These are phyloP conservation scores for Backusella australiensis DNA, from an alignment of 192 early-diverging fungal genomes.

Conservation along the genomic window DNA sequence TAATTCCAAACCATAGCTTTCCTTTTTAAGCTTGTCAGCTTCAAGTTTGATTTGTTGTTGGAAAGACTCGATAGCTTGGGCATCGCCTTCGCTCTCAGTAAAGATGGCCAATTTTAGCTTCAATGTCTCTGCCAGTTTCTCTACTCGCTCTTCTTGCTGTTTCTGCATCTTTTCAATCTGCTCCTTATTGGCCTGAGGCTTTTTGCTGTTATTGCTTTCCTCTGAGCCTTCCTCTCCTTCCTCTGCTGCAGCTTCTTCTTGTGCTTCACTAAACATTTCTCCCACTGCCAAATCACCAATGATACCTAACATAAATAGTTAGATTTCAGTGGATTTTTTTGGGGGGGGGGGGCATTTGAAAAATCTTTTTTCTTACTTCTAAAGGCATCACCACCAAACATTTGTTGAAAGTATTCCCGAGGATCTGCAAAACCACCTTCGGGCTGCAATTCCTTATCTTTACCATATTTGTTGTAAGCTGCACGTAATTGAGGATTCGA, in stretches of 20 bases:
- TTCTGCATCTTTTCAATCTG: constrained; percentile 49
- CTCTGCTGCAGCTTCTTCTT: constrained; percentile 25
- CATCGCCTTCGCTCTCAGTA: constrained; percentile 46
- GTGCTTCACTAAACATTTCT: constrained; percentile 30
- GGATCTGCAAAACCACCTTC: constrained; percentile 63
- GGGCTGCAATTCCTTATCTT: constrained; percentile 49
- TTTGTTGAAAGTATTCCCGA: constrained; percentile 79
- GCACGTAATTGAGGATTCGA: constrained; percentile 76
- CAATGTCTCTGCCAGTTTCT: constrained; percentile 53
- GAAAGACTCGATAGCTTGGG: constrained; percentile 39
- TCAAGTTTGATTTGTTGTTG: constrained; percentile 62
- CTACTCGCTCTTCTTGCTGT: constrained; percentile 59
- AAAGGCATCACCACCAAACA: constrained; percentile 88
- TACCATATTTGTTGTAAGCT: constrained; percentile 82
- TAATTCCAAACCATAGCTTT: constrained; percentile 83
- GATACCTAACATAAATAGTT: constrained; percentile 42
- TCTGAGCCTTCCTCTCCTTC: constrained; percentile 42
- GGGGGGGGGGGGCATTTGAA: constrained; percentile 9
- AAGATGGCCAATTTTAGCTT: constrained; percentile 62
- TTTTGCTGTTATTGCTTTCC: constrained; percentile 38
- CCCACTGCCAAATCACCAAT: constrained; percentile 90
- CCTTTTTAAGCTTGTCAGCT: constrained; percentile 73
- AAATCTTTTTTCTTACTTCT: constrained; percentile 16
- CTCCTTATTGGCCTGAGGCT: constrained; percentile 42
- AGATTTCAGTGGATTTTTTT: too few relatives aligned